Evolutionary conservation across 2,329 filamentous ascomycete species (phyloP), one percentile per base, ranked within the genome.

Genomic region (Scytalidium sp.): DNA sequence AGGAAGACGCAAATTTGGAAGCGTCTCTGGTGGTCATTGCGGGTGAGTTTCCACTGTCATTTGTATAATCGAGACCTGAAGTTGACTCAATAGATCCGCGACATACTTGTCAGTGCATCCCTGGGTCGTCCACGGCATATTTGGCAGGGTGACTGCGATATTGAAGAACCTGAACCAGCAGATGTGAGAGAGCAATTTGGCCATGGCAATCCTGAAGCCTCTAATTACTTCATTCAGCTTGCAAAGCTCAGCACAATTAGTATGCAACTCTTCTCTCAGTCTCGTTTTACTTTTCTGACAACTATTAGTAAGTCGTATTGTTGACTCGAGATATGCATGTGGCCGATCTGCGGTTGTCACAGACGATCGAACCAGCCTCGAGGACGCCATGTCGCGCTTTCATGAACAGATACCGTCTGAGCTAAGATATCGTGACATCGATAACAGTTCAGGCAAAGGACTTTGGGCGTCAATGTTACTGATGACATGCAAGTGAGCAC

Each of bases 1-100:
- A 17, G 4, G 8, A 23, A 22, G 5, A 20, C 8, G 1, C 3
- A 29, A 67, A 63, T 57, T 67, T 70, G 74, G 56, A 70, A 73
- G 49, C 60, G 76, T 4, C 71, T 80, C 5, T 80, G 76, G 75
- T 80, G 77, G 77, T 74, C 75, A 4, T 70, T 79, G 6, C 79
- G 80, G 47, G 67, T 69, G 50, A 43, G 59, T 52, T 2, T 21
- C 21, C 41, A 4, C 5, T 20, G 6, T 19, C 25, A 27, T 27
- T 7, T 27, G 7, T 7, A 13, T 29, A 8, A 13, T 29, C 13
- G 13, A 13, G 7, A 15, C 32, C 17, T 5, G 17, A 15, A n/a
- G n/a, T n/a, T n/a, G 32, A 5, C 5, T 8, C 17, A n/a, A 36
- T 9, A 36, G 32, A n/a, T 36, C 15, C 7, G 32, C 4, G 32